These are phyloP conservation scores for Rubus parviflorus DNA, from an alignment of 306 rosid species.

Conservation along the genomic window DNA sequence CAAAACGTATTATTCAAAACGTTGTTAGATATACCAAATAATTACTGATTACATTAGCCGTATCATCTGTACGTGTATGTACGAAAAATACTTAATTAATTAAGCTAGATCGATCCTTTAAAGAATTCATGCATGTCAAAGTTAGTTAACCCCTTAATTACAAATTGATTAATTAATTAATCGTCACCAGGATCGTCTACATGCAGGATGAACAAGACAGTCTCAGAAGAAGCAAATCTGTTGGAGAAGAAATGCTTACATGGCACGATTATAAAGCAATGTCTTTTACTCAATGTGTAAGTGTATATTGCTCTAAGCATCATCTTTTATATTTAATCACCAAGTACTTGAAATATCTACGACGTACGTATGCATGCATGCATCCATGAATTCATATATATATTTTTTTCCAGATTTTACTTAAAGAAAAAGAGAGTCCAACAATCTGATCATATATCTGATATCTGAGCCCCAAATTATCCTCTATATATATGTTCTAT, in stretches of 20 bases:
- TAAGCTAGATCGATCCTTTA: too few species aligned
- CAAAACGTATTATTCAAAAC: too few species aligned
- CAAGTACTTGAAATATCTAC: too few species aligned
- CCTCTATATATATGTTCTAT: too few species aligned
- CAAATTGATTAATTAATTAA: neutral
- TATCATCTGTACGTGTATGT: too few species aligned
- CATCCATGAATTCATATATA: neutral
- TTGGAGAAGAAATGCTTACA: constrained; percentile 56
- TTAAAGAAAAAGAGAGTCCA: too few species aligned
- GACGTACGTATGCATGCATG: neutral
- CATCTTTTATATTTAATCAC: neutral
- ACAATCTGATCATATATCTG: too few species aligned
- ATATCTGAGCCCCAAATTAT: too few species aligned
- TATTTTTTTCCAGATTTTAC: neutral
- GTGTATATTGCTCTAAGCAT: constrained; percentile 6
- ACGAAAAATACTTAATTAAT: too few species aligned
- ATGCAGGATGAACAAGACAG: constrained; percentile 75
- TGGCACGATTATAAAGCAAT: constrained; percentile 88
- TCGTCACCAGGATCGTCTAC: neutral
- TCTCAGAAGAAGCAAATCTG: constrained; percentile 44
- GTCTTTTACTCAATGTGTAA: constrained; percentile 92
- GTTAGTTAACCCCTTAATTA: neutral
- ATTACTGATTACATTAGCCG: neutral
- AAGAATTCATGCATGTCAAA: neutral
- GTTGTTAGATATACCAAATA: too few species aligned